Evolutionary conservation across 345 rosid genomes (phyloP).

Genomic region (Citrus australasica): DNA sequence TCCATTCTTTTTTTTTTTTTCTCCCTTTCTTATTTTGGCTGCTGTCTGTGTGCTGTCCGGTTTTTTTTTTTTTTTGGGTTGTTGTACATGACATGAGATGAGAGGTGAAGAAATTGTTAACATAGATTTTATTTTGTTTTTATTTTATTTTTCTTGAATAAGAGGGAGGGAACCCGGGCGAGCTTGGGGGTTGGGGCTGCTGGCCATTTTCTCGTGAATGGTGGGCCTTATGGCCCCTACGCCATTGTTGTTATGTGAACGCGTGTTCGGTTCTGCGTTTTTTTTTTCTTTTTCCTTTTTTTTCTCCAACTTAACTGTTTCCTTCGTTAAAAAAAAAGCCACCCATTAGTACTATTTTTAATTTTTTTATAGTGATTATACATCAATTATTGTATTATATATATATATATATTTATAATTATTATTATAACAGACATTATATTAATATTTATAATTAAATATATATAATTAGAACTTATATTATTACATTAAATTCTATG

Average conservation of each 20-base stretch:
- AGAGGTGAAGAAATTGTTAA: neutral
- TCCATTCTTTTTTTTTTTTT: constrained; percentile 12
- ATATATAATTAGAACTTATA: too few species aligned
- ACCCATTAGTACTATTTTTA: too few species aligned
- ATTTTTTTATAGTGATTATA: too few species aligned
- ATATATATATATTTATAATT: too few species aligned
- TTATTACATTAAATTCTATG: too few species aligned
- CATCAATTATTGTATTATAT: too few species aligned
- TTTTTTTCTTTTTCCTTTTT: neutral
- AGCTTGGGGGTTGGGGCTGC: neutral
- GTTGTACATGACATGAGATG: neutral
- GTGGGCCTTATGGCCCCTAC: constrained; percentile 2
- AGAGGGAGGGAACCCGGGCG: neutral
- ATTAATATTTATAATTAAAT: too few species aligned
- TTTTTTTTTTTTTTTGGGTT: neutral
- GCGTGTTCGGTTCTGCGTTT: neutral
- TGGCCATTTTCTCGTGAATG: neutral
- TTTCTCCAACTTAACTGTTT: neutral
- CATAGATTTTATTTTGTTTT: neutral
- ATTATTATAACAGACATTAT: fast-evolving
- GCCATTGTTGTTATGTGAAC: neutral
- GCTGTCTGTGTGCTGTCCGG: neutral
- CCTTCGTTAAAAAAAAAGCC: too few species aligned
- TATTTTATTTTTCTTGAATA: neutral
- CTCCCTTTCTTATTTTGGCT: neutral